These are phyloP conservation scores for Zarea fungicola DNA, from an alignment of 2,329 filamentous ascomycete species.

Conservation along the genomic window DNA sequence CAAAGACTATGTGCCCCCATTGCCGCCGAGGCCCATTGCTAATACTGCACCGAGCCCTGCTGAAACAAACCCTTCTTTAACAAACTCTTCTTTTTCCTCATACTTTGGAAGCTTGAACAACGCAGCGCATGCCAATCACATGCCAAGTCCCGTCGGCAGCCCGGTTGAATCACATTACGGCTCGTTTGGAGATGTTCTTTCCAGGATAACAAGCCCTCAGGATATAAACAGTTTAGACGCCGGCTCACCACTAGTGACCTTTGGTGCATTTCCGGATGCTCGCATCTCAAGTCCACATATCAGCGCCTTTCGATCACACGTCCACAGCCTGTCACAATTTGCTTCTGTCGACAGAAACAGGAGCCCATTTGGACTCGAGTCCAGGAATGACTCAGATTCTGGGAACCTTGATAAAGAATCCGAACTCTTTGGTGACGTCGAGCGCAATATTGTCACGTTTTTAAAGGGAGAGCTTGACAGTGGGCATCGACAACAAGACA, in stretches of 20 bases:
- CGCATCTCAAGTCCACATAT: constrained; percentile 24
- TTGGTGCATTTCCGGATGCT: constrained; percentile 28
- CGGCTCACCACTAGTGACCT: constrained; percentile 25
- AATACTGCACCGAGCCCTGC: constrained; percentile 24
- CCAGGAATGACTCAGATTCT: neutral
- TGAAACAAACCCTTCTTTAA: constrained; percentile 20
- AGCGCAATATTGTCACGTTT: constrained; percentile 6
- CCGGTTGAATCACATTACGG: constrained; percentile 29
- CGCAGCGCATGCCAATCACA: constrained; percentile 21
- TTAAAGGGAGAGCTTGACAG: constrained; percentile 16
- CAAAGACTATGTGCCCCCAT: constrained; percentile 30
- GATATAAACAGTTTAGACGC: constrained; percentile 23
- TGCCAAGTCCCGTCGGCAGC: constrained; percentile 28
- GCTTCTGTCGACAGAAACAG: neutral
- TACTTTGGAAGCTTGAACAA: constrained; percentile 27
- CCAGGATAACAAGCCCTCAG: constrained; percentile 28
- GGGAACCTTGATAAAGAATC: neutral
- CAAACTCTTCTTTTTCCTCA: constrained; percentile 24
- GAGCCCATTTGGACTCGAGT: neutral
- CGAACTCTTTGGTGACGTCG: neutral
- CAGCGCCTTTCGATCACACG: constrained; percentile 15
- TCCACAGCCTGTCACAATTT: constrained; percentile 11
- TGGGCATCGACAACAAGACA: neutral
- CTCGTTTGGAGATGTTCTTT: constrained; percentile 22
- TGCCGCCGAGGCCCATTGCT: constrained; percentile 29